Evolutionary conservation across 495 filamentous ascomycete species (phyloP).

Genomic region (Bathelium albidoporum): DNA sequence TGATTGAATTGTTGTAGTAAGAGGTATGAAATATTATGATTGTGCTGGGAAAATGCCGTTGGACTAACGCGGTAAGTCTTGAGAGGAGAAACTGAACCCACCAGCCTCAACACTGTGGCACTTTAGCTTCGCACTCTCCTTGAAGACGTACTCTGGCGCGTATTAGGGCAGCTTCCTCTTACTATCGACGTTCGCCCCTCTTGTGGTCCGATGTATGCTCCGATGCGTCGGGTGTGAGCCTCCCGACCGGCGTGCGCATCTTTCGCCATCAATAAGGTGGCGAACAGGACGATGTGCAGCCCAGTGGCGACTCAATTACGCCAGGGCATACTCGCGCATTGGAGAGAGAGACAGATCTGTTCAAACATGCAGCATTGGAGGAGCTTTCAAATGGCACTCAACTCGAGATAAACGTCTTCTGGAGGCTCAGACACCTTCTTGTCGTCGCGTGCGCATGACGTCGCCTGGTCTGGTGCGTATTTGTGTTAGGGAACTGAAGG

Average conservation of each 20-base stretch:
- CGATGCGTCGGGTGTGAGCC: neutral
- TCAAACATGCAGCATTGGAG: neutral
- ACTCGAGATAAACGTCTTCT: neutral
- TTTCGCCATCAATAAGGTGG: neutral
- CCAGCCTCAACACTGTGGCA: neutral
- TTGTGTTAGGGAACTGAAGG: neutral
- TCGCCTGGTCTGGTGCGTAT: neutral
- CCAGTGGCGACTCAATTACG: neutral
- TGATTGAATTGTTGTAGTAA: too few species aligned
- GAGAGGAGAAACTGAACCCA: neutral
- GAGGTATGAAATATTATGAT: too few species aligned
- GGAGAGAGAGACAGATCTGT: neutral
- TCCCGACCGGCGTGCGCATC: neutral
- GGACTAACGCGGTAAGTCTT: neutral
- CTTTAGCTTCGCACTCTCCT: neutral
- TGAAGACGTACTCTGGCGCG: neutral
- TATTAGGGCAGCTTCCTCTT: neutral
- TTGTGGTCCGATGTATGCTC: neutral
- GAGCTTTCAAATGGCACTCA: neutral
- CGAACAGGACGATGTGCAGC: neutral
- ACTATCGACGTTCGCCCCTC: neutral
- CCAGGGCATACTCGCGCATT: neutral
- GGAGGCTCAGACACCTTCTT: neutral
- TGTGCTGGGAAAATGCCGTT: too few species aligned
- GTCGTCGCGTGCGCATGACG: neutral